Conservation (phyloP, 805 yeast species). For the Sugiyamaella smithiae region DNA sequence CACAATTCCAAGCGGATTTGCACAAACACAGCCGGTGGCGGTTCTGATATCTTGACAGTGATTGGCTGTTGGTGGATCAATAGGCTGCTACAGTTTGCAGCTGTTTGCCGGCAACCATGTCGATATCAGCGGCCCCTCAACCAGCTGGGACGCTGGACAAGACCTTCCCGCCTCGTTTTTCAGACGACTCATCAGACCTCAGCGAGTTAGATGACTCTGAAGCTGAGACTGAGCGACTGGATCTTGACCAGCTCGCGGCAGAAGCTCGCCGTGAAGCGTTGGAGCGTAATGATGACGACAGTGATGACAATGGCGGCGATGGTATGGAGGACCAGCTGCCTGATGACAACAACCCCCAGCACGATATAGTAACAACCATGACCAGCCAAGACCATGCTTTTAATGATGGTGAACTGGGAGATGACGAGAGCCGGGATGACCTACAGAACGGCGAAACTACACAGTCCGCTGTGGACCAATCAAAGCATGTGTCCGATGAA, state of each 20-base stretch:
- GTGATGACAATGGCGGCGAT: conserved; percentile 19
- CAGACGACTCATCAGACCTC: conserved; percentile 42
- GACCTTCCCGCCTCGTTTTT: conserved; percentile 13
- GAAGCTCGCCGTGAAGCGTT: conserved; percentile 13
- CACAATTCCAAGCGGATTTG: too few species aligned
- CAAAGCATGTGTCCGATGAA: too few species aligned
- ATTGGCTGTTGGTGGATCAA: too few species aligned
- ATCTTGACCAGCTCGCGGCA: conserved; percentile 44
- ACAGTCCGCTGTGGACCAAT: too few species aligned
- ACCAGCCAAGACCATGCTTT: not conserved
- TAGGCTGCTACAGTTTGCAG: too few species aligned
- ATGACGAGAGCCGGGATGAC: too few species aligned
- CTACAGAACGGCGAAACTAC: too few species aligned
- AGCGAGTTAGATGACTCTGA: conserved; percentile 55
- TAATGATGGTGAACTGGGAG: not conserved
- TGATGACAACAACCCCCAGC: not conserved
- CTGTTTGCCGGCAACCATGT: not conserved
- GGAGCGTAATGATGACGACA: conserved; percentile 18
- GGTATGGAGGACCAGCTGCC: conserved; percentile 1
- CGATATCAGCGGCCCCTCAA: not conserved
- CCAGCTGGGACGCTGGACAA: conserved; percentile 1
- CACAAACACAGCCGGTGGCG: too few species aligned
- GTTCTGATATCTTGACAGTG: too few species aligned
- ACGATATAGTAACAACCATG: conserved; percentile 1
- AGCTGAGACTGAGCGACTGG: conserved; percentile 90